Evolutionary conservation across 1,139 yeast genomes (phyloP).

Genomic region (Candida tunisiensis): DNA sequence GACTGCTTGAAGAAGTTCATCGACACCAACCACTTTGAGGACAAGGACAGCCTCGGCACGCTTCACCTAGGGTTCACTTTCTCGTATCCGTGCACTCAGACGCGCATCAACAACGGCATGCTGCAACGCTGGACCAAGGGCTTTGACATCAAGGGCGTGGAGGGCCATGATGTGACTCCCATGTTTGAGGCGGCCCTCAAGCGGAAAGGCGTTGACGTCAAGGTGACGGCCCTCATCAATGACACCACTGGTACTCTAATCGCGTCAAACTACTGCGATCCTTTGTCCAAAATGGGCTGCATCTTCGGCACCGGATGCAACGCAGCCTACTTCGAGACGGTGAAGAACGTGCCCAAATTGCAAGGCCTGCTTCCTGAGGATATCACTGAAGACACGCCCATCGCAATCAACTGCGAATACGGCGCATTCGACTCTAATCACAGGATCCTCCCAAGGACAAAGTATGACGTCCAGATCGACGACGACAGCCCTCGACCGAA

Average conservation of each 20-base stretch:
- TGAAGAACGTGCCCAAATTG: slow-evolving; percentile 64
- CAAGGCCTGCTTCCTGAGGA: slow-evolving; percentile 54
- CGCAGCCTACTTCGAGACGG: slow-evolving; percentile 81
- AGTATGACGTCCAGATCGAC: slow-evolving; percentile 70
- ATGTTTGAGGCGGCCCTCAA: slow-evolving; percentile 66
- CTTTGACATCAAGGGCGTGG: slow-evolving; percentile 84
- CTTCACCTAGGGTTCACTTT: slow-evolving; percentile 91
- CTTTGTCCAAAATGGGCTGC: slow-evolving; percentile 82
- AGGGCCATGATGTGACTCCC: slow-evolving; percentile 89
- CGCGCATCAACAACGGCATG: slow-evolving; percentile 67
- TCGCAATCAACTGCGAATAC: slow-evolving; percentile 98
- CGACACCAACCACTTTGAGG: slow-evolving; percentile 41
- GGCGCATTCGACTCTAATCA: slow-evolving; percentile 96
- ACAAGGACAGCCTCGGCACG: slow-evolving; percentile 26
- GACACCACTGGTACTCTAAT: slow-evolving; percentile 97
- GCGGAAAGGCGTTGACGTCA: slow-evolving; percentile 51
- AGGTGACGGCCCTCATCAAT: slow-evolving; percentile 83
- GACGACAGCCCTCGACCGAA: slow-evolving; percentile 88
- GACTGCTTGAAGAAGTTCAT: slow-evolving; percentile 48
- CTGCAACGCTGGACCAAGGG: slow-evolving; percentile 98
- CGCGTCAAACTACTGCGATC: slow-evolving; percentile 86
- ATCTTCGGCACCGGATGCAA: slow-evolving; percentile 98
- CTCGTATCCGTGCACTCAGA: slow-evolving; percentile 83
- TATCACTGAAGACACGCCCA: slow-evolving; percentile 43
- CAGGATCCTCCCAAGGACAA: slow-evolving; percentile 63